Base-by-base conservation (phyloP, 352 stramenopile species). In the Phytophthora pisi region DNA sequence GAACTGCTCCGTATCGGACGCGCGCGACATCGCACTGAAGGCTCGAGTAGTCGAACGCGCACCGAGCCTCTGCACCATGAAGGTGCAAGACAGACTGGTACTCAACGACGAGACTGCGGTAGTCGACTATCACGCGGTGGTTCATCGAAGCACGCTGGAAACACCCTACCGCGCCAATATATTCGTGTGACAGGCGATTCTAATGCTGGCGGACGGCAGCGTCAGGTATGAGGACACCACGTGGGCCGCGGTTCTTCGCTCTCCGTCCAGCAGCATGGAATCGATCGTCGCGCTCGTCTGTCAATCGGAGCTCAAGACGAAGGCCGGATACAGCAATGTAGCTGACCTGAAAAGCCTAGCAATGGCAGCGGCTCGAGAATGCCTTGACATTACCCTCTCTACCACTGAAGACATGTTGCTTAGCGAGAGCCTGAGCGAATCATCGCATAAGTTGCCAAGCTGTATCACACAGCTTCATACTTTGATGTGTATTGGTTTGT, bases 351-450 rank as follows among this genome's bases (percentile, higher is more conserved):
- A 59, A n/a, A 23, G 20, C 16, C 47, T 49, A 15, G 18, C 63
- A 23, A 60, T 66, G 55, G 8, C 42, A 34, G 42, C 6, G 2
- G 42, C 54, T 9, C 63, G 66, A 49, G 20, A 9, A 2, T 75
- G 68, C 16, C 23, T 72, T 7, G 30, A 64, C 15, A 63, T 10
- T n/a, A 59, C 62, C 23, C 51, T 72, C 36, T 60, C 54, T 3
- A 68, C 11, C n/a, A 54, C 53, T 4, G 68, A 75, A 20, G 56
- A 67, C 15, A 43, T 68, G 7, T 20, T 75, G n/a, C 9, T 75
- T 4, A 28, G 58, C 13, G 57, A 70, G 7, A 65, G 43, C 18
- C n/a, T 42, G 10, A 64, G 24, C 38, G 26, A 13, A 10, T 34
- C 8, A 0, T 47, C 18, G 4, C 24, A 26, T 20, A 20, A 20